Evolutionary conservation across 805 yeast genomes (phyloP).

Genomic region (Candida ponderosae): DNA sequence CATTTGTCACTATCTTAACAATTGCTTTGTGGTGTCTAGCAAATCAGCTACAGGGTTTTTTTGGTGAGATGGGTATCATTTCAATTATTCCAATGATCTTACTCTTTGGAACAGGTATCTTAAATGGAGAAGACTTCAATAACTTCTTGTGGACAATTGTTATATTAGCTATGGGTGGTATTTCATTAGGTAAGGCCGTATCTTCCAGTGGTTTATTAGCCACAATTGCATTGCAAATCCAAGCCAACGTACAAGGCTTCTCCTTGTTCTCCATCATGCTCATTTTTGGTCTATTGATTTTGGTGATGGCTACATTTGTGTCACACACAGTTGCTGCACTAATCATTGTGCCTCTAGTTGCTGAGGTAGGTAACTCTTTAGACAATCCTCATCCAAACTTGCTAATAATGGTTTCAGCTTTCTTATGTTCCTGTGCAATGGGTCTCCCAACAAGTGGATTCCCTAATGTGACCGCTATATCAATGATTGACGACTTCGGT

Average conservation of each 20-base stretch:
- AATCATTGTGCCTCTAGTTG: slow-evolving; percentile 83
- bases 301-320: slow-evolving; percentile 87
- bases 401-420: slow-evolving; percentile 55
- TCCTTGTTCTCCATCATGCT: slow-evolving; percentile 67
- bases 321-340: slow-evolving; percentile 97
- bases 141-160: slow-evolving; percentile 97
- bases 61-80: slow-evolving; percentile 97
- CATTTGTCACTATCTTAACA: slow-evolving; percentile 58
- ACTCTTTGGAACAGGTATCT: slow-evolving; percentile 86
- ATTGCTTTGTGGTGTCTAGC: slow-evolving; percentile 88
- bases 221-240: slow-evolving; percentile 73
- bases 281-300: slow-evolving; percentile 73
- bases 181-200: slow-evolving; percentile 92
- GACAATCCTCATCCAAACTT: slow-evolving; percentile 78
- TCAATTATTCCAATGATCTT: slow-evolving; percentile 85
- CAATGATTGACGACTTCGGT: slow-evolving; percentile 90
- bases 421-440: slow-evolving; percentile 89
- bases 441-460: slow-evolving; percentile 96
- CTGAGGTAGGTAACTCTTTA: slow-evolving; percentile 75
- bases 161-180: slow-evolving; percentile 95
- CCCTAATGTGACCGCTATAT: slow-evolving; percentile 97
- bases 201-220: slow-evolving; percentile 81
- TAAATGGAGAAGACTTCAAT: slow-evolving; percentile 87
- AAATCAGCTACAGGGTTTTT: slow-evolving; percentile 56
- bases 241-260: slow-evolving; percentile 50